phyloP scores from a whole-genome alignment of 495 filamentous ascomycete genomes.

The Penicillium egyptiacum region DNA sequence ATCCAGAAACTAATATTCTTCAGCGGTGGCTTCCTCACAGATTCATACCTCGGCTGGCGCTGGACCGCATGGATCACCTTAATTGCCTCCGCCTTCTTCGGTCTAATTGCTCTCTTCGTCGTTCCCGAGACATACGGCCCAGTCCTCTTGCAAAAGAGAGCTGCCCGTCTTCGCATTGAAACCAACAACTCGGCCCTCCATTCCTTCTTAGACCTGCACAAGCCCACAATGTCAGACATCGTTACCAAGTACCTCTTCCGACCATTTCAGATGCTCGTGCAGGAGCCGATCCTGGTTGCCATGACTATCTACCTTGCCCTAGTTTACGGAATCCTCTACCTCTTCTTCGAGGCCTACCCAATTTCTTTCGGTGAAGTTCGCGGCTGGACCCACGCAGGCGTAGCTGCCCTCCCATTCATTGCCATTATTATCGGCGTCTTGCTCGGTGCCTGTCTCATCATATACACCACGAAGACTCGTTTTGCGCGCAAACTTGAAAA shows the following conservation, averaged over 20 bases:
- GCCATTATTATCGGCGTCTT: conserved; percentile 57
- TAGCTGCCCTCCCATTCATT: conserved; percentile 60
- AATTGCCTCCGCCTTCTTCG: conserved; percentile 55
- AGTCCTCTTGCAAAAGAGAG: conserved; percentile 55
- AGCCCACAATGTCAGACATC: conserved; percentile 46
- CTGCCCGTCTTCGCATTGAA: conserved; percentile 54
- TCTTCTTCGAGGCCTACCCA: conserved; percentile 63
- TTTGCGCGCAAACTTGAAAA: conserved; percentile 51
- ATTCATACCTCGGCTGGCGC: conserved; percentile 58
- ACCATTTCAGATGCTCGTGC: conserved; percentile 58
- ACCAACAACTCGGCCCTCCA: conserved; percentile 65
- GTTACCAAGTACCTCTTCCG: conserved; percentile 55
- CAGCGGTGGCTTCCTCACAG: conserved; percentile 56
- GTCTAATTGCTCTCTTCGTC: conserved; percentile 48
- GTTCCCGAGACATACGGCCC: conserved; percentile 63
- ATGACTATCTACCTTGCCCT: conserved; percentile 52
- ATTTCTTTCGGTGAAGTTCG: conserved; percentile 55
- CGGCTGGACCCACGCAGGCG: conserved; percentile 47
- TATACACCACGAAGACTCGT: conserved; percentile 51
- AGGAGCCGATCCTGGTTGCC: conserved; percentile 61
- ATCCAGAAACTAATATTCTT: conserved; percentile 26
- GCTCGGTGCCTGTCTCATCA: conserved; percentile 47
- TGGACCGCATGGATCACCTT: conserved; percentile 66
- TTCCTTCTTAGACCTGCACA: conserved; percentile 57
- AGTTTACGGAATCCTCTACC: conserved; percentile 63